Conservation (phyloP, 345 rosid species). For the Brassica nigra region DNA sequence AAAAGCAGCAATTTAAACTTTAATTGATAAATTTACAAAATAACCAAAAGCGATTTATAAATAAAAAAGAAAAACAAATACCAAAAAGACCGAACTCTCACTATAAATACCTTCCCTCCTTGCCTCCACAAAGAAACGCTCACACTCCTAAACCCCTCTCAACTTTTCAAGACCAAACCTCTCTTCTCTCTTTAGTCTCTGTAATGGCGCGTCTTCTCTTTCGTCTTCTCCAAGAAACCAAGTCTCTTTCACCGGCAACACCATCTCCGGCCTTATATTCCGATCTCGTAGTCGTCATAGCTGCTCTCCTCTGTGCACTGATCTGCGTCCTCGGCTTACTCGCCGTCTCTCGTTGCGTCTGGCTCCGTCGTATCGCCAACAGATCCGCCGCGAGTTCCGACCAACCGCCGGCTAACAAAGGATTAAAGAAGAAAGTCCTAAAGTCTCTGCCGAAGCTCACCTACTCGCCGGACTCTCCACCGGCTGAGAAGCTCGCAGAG, state of each 20-base stretch:
- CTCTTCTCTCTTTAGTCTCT: constrained; percentile 16
- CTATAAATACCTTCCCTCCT: constrained; percentile 24
- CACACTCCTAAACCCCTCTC: constrained; percentile 31
- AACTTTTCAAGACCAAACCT: constrained; percentile 11
- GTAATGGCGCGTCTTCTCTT: constrained; percentile 76
- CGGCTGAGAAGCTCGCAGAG: constrained; percentile 51
- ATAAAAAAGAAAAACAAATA: background rate
- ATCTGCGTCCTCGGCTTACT: constrained; percentile 83
- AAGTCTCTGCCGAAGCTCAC: constrained; percentile 67
- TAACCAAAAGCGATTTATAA: constrained; percentile 22
- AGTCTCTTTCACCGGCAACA: constrained; percentile 27
- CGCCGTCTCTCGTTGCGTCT: constrained; percentile 83
- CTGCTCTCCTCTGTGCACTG: constrained; percentile 85
- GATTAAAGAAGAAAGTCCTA: constrained; percentile 80
- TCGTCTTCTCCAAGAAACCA: constrained; percentile 39
- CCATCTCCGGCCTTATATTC: constrained; percentile 49
- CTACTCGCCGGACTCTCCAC: constrained; percentile 52
- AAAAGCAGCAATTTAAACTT: background rate
- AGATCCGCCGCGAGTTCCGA: constrained; percentile 1
- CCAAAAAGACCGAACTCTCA: background rate
- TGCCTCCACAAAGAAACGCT: constrained; percentile 24
- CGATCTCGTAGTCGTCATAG: constrained; percentile 79
- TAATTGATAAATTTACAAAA: background rate
- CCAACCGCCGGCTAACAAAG: constrained; percentile 62
- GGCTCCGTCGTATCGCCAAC: constrained; percentile 78